Evolutionary conservation across 148 eudicot genomes (phyloP).

Genomic region (Vaccinium corymbosum): DNA sequence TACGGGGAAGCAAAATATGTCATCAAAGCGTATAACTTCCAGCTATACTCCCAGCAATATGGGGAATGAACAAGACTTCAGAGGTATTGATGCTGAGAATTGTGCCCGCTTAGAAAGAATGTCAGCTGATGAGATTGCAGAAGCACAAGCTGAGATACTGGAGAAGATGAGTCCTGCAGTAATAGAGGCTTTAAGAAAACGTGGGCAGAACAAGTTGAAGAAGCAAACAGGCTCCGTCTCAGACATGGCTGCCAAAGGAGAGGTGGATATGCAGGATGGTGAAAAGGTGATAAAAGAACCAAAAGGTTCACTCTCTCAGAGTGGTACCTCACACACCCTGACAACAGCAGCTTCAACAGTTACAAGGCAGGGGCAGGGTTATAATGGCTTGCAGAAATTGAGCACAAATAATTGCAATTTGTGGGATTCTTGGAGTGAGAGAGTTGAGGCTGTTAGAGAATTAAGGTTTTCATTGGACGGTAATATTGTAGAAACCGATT

Average conservation of each 20-base stretch:
- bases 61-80: slow-evolving; percentile 24
- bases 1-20: slow-evolving; percentile 10
- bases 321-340: slow-evolving; percentile 18
- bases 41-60: slow-evolving; percentile 12
- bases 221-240: slow-evolving; percentile 27
- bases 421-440: slow-evolving; percentile 82
- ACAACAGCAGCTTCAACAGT: slow-evolving; percentile 22
- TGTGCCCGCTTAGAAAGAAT: slow-evolving; percentile 53
- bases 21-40: slow-evolving; percentile 1
- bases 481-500: slow-evolving; percentile 39
- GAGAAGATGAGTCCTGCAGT: slow-evolving; percentile 60
- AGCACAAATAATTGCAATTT: slow-evolving; percentile 28
- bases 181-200: slow-evolving; percentile 47
- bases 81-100: slow-evolving; percentile 79
- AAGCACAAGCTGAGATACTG: slow-evolving; percentile 75
- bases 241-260: slow-evolving; percentile 27
- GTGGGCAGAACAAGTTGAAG: slow-evolving; percentile 50
- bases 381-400: slow-evolving; percentile 22
- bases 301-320: slow-evolving; percentile 22
- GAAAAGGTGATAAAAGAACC: slow-evolving; percentile 10
- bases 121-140: slow-evolving; percentile 87
- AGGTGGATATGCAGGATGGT: slow-evolving; percentile 28
- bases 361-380: slow-evolving; percentile 20
- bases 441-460: slow-evolving; percentile 75
- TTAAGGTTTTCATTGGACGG: slow-evolving; percentile 84